phyloP scores from a whole-genome alignment of 2,329 filamentous ascomycete genomes.

The Albifimbria verrucaria region DNA sequence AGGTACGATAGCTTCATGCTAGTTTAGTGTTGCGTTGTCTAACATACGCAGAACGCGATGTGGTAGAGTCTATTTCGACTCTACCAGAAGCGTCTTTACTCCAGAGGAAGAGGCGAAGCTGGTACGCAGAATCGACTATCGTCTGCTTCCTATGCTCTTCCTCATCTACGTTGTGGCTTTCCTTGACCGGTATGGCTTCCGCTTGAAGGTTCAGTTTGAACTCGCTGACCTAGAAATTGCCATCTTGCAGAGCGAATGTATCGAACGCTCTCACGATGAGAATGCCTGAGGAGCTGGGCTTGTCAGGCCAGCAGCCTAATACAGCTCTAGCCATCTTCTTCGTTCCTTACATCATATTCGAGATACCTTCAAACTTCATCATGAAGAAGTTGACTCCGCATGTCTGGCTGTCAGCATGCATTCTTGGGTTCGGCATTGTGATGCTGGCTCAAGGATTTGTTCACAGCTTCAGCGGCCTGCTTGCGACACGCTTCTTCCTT shows the following conservation, averaged over 20 bases:
- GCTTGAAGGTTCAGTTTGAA: not conserved
- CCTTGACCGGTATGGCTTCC: constrained; percentile 1
- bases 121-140: constrained; percentile 4
- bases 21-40: not conserved
- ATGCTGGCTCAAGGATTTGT: constrained; percentile 7
- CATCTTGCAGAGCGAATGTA: constrained; percentile 1
- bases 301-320: constrained; percentile 11
- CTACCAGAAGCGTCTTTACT: not conserved
- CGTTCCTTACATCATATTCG: constrained; percentile 16
- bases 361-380: constrained; percentile 17
- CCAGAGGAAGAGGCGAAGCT: constrained; percentile 1
- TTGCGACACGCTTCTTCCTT: constrained; percentile 15
- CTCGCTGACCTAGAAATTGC: not conserved
- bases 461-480: constrained; percentile 13
- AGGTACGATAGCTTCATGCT: not conserved
- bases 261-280: constrained; percentile 5
- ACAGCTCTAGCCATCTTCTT: constrained; percentile 16
- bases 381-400: constrained; percentile 7
- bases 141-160: constrained; percentile 5
- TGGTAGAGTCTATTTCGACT: not conserved
- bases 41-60: not conserved
- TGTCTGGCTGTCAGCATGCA: constrained; percentile 4
- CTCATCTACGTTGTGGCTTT: constrained; percentile 8
- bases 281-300: constrained; percentile 7
- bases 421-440: constrained; percentile 6